Percentiles rank a stretch among this genome's conserved stretches.
Evolutionary conservation across 164 flowering plant genomes (phyloP).

Genomic region (Tetrastigma voinierianum): DNA sequence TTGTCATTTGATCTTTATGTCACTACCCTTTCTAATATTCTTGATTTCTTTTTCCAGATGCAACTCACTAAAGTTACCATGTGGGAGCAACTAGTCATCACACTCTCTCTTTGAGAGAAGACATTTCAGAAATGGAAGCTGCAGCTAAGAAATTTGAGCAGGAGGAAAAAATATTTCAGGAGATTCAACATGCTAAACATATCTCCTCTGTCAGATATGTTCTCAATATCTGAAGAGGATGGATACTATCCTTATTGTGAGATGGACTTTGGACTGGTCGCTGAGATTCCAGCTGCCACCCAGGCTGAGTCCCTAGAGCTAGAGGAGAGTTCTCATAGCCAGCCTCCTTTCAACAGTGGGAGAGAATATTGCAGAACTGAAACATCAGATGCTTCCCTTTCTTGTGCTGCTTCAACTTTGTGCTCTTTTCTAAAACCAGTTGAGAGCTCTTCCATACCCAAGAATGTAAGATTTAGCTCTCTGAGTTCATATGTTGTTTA

Average conservation of each 20-base stretch:
- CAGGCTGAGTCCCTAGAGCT: slow-evolving; percentile 12
- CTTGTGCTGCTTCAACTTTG: slow-evolving; percentile 34
- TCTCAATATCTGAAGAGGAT: slow-evolving; percentile 34
- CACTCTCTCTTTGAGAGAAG: slow-evolving; percentile 61
- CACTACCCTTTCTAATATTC: neutral
- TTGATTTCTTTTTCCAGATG: slow-evolving; percentile 39
- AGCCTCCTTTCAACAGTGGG: neutral
- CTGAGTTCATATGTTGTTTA: neutral
- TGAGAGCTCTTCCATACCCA: slow-evolving; percentile 14
- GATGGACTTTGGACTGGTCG: slow-evolving; percentile 33
- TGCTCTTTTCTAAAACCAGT: slow-evolving; percentile 21
- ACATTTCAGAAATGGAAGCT: slow-evolving; percentile 73
- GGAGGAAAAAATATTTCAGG: slow-evolving; percentile 45
- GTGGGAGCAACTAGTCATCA: slow-evolving; percentile 39
- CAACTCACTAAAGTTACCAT: slow-evolving; percentile 44
- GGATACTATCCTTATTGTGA: slow-evolving; percentile 75
- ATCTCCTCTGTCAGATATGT: slow-evolving; percentile 26
- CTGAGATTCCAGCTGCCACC: slow-evolving; percentile 11
- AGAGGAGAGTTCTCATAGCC: slow-evolving; percentile 11
- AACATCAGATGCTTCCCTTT: slow-evolving; percentile 27
- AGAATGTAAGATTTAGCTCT: slow-evolving; percentile 39
- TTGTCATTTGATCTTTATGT: neutral
- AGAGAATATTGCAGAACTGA: slow-evolving; percentile 16
- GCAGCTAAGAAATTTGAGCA: slow-evolving; percentile 79
- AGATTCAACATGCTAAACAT: slow-evolving; percentile 38